These are phyloP conservation scores for Jimgerdemannia flammicorona DNA, from an alignment of 192 early-diverging fungal genomes.

Conservation along the genomic window DNA sequence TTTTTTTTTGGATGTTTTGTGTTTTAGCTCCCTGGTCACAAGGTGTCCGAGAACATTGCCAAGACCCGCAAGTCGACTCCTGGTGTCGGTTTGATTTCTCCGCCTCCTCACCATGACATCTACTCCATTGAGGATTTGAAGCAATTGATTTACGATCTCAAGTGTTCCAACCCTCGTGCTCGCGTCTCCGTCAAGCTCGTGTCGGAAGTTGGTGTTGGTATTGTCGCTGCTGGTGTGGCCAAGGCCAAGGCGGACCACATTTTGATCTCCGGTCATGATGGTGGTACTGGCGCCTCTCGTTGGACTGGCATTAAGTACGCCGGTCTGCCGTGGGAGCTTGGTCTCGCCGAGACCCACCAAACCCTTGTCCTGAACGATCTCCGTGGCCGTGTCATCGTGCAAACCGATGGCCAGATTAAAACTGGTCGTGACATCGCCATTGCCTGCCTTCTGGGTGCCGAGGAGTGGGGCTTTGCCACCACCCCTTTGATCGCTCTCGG, in stretches of 20 bases:
- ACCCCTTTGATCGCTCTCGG: slow-evolving; percentile 97
- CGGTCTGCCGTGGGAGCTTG: slow-evolving; percentile 98
- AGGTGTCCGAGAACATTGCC: slow-evolving; percentile 76
- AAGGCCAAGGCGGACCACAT: slow-evolving; percentile 98
- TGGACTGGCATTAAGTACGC: slow-evolving; percentile 99
- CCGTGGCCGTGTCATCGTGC: slow-evolving; percentile 92
- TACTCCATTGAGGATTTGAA: slow-evolving; percentile 99
- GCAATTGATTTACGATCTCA: slow-evolving; percentile 97
- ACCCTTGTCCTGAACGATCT: slow-evolving; percentile 96
- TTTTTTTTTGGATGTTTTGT: background rate
- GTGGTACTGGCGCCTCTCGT: slow-evolving; percentile 95
- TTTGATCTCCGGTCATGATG: slow-evolving; percentile 92
- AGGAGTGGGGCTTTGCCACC: slow-evolving; percentile 99
- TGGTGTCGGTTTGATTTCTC: slow-evolving; percentile 93
- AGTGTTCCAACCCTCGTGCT: slow-evolving; percentile 88
- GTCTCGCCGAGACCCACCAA: slow-evolving; percentile 98
- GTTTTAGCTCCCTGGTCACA: slow-evolving; percentile 49
- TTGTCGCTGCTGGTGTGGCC: slow-evolving; percentile 94
- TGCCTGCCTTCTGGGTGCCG: slow-evolving; percentile 95
- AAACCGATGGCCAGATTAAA: slow-evolving; percentile 98
- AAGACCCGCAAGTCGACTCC: slow-evolving; percentile 92
- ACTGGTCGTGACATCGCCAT: slow-evolving; percentile 97
- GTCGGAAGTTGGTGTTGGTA: slow-evolving; percentile 96
- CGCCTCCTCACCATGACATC: slow-evolving; percentile 98
- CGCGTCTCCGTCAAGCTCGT: slow-evolving; percentile 97